These are phyloP conservation scores for Raffaelea deltoideospora DNA, from an alignment of 2,329 filamentous ascomycete genomes.

Conservation along the genomic window DNA sequence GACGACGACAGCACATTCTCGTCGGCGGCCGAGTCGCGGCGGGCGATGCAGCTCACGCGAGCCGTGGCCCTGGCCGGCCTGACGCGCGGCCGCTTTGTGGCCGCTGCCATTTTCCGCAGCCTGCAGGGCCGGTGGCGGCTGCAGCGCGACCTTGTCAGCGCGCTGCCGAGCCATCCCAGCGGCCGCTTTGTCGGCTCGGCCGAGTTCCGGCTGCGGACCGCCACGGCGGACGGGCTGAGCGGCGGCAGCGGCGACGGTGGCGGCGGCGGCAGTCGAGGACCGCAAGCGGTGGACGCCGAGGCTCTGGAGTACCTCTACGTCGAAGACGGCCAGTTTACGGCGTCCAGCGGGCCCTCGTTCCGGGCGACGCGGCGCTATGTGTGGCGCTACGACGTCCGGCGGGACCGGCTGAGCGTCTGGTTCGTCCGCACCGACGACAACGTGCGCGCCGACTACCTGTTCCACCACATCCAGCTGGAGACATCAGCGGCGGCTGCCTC, in stretches of 20 bases:
- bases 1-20: constrained; percentile 13
- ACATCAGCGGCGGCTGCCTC: background rate
- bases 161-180: constrained; percentile 41
- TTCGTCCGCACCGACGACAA: constrained; percentile 52
- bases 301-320: constrained; percentile 52
- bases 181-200: constrained; percentile 51
- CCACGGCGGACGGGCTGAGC: constrained; percentile 34
- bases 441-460: constrained; percentile 53
- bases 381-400: constrained; percentile 50
- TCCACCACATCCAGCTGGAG: constrained; percentile 57
- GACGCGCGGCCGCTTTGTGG: constrained; percentile 35
- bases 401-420: constrained; percentile 54
- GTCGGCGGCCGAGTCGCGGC: constrained; percentile 16
- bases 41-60: constrained; percentile 31
- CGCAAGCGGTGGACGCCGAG: constrained; percentile 8
- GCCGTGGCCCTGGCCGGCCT: constrained; percentile 25
- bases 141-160: constrained; percentile 38
- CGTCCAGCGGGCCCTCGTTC: constrained; percentile 33
- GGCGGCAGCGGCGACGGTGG: constrained; percentile 14
- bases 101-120: constrained; percentile 53
- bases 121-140: constrained; percentile 57
- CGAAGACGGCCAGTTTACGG: constrained; percentile 50
- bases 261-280: too few species aligned
- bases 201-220: constrained; percentile 45
- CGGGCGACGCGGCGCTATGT: constrained; percentile 51